phyloP scores from a whole-genome alignment of 2,329 filamentous ascomycete genomes.

The Diaporthe vexans region DNA sequence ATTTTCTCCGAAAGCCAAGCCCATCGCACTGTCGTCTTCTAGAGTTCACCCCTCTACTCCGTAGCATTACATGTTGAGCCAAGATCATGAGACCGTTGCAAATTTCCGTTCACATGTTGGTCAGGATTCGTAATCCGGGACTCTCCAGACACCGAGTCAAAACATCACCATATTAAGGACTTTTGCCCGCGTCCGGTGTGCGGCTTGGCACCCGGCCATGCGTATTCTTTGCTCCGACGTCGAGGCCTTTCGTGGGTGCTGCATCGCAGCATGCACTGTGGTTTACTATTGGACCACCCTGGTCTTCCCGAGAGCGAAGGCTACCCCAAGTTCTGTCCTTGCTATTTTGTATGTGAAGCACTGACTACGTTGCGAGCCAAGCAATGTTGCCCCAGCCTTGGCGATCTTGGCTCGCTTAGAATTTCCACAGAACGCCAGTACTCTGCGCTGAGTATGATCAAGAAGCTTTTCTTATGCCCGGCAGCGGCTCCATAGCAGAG shows the following conservation, averaged over 20 bases:
- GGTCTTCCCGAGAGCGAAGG: slow-evolving; percentile 25
- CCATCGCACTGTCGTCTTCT: slow-evolving; percentile 5
- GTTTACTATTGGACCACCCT: background rate
- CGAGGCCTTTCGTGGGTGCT: background rate
- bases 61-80: slow-evolving; percentile 22
- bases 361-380: slow-evolving; percentile 24
- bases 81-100: slow-evolving; percentile 22
- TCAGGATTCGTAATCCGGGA: slow-evolving; percentile 22
- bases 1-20: slow-evolving; percentile 17
- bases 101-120: slow-evolving; percentile 5
- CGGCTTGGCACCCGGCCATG: slow-evolving; percentile 11
- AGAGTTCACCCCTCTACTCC: slow-evolving; percentile 9
- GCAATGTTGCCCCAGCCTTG: slow-evolving; percentile 19
- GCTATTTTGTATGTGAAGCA: slow-evolving; percentile 2
- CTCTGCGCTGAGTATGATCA: background rate
- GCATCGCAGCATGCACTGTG: background rate
- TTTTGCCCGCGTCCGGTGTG: background rate
- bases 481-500: background rate
- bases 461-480: background rate
- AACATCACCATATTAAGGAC: background rate
- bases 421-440: background rate
- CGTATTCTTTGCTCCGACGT: slow-evolving; percentile 7
- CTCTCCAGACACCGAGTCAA: background rate
- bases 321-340: slow-evolving; percentile 5
- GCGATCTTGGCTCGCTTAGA: slow-evolving; percentile 23